Base-by-base conservation (phyloP, 306 rosid species). In the Cajanus cajan region DNA sequence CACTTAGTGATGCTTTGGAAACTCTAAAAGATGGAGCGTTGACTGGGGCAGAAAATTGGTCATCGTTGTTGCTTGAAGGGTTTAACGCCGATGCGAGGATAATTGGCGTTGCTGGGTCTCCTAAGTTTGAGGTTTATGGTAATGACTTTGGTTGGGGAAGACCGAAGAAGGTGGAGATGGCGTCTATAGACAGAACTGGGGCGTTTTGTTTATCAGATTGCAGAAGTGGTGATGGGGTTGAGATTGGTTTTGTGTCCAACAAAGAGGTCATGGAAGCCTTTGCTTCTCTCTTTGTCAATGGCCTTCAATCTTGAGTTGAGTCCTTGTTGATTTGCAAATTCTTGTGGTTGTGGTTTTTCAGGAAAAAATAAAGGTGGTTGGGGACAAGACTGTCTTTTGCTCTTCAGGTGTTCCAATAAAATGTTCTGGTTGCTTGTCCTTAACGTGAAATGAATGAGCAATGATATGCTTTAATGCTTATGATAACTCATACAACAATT, bases 111-210 rank as follows among this genome's bases (percentile, higher is more conserved):
- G 88, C 92, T 2, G 92, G 92, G 7, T 73, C 90, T 19, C 89
- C 92, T 6, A 62, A 82, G 75, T 82, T 90, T 65, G 85, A 85
- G 22, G 80, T 80, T 76, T 90, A 87, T n/a, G 47, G 65, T 0
- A 10, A 14, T 40, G 90, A 90, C 78, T 90, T 86, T 69, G 88
- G 95, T 6, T 90, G 89, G 88, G 95, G 90, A 48, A 85, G 14
- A 40, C 92, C 92, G 7, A 70, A 73, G 65, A 88, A 88, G 72
- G 95, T 90, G 84, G 92, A 85, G 73, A 76, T 87, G 80, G 52
- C 34, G 0, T 82, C 88, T 11, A 77, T 86, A 13, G 84, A 78
- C 12, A 84, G 51, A 37, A 81, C 80, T 8, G 80, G 54, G 3
- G 84, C 90, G 0, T 66, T 85, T 72, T 78, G 82, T 22, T 7